Conservation (phyloP, 306 rosid species). For the Cicer yamashitae region DNA sequence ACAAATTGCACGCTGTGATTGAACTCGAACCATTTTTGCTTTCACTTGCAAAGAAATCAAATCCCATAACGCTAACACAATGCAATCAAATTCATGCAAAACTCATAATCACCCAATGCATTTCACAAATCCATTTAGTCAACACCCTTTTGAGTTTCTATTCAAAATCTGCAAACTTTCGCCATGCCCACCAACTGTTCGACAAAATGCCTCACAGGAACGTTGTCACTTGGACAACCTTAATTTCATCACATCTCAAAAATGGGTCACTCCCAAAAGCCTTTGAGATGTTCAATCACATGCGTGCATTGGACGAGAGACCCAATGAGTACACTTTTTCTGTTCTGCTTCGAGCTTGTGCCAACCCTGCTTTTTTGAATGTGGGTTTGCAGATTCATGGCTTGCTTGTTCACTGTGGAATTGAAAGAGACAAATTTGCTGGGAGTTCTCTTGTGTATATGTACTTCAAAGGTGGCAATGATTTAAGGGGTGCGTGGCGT, state of each 20-base stretch:
- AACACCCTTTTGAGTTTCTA: constrained; percentile 54
- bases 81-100: constrained; percentile 60
- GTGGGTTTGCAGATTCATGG: constrained; percentile 63
- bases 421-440: constrained; percentile 53
- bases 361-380: constrained; percentile 31
- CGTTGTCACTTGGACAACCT: constrained; percentile 63
- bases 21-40: constrained; percentile 43
- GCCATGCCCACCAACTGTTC: constrained; percentile 53
- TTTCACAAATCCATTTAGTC: constrained; percentile 51
- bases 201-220: constrained; percentile 57
- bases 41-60: constrained; percentile 42
- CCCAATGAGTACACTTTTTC: constrained; percentile 62
- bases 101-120: constrained; percentile 51
- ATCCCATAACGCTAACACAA: constrained; percentile 44
- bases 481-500: constrained; percentile 36
- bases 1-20: constrained; percentile 8
- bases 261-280: constrained; percentile 50
- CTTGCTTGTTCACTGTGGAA: constrained; percentile 49
- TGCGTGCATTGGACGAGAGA: constrained; percentile 52
- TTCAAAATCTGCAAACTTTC: constrained; percentile 44
- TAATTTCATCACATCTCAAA: constrained; percentile 55
- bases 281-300: constrained; percentile 49
- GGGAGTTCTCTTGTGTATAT: constrained; percentile 58
- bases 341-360: constrained; percentile 53
- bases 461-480: constrained; percentile 51